These are phyloP conservation scores for Ceratobasidium sp. DNA, from an alignment of 1,284 basidiomycete species.

Conservation along the genomic window DNA sequence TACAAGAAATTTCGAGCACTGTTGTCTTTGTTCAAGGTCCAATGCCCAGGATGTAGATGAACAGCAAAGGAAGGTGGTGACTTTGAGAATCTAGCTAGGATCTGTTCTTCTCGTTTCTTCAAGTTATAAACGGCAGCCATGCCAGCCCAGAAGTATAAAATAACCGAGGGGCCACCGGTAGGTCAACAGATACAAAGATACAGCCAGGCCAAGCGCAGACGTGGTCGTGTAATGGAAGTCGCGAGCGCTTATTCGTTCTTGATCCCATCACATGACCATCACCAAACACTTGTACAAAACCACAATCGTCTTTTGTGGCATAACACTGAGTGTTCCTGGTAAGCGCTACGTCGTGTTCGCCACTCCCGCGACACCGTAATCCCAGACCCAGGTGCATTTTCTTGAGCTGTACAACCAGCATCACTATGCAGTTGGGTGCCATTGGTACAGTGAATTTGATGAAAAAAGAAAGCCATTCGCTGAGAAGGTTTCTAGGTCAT, in stretches of 20 bases:
- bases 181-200: not conserved
- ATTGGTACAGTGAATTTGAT: too few relatives aligned
- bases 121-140: slow-evolving; percentile 69
- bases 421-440: too few relatives aligned
- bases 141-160: slow-evolving; percentile 49
- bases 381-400: too few relatives aligned
- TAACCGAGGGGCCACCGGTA: not conserved
- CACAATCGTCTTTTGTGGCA: not conserved
- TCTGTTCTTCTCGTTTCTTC: slow-evolving; percentile 69
- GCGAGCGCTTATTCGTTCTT: not conserved
- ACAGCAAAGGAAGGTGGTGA: slow-evolving; percentile 79
- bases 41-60: slow-evolving; percentile 79
- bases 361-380: too few relatives aligned
- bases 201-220: not conserved
- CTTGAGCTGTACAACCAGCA: too few relatives aligned
- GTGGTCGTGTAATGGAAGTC: slow-evolving; percentile 18
- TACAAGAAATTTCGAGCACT: slow-evolving; percentile 35
- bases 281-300: not conserved
- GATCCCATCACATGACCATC: slow-evolving; percentile 1
- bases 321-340: too few relatives aligned
- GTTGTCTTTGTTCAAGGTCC: slow-evolving; percentile 73
- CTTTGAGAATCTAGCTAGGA: slow-evolving; percentile 69
- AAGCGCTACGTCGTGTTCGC: too few relatives aligned
- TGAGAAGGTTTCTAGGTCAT: too few relatives aligned
- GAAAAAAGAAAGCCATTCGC: too few relatives aligned